Evolutionary conservation across 2,329 filamentous ascomycete genomes (phyloP).

Genomic region (Dissoconium aciculare): DNA sequence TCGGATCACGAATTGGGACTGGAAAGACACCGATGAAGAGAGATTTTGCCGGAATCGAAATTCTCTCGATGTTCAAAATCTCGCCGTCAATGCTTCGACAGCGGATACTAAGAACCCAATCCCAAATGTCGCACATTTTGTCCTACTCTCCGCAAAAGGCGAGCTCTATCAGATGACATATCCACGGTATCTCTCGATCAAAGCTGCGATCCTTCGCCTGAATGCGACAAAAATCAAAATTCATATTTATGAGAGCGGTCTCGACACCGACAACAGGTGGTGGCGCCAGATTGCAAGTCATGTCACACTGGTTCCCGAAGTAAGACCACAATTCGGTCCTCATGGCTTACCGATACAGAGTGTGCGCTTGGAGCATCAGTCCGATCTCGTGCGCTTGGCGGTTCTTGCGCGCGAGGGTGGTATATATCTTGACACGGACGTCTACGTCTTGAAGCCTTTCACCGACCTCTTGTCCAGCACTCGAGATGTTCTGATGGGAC

Average conservation of each 20-base stretch:
- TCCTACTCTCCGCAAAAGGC: constrained; percentile 6
- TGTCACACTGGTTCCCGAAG: constrained; percentile 3
- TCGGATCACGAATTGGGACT: too few species aligned
- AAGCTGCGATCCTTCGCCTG: constrained; percentile 7
- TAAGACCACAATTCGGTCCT: constrained; percentile 1
- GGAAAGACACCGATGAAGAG: too few species aligned
- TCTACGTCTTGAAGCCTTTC: constrained; percentile 8
- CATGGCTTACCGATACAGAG: constrained; percentile 1
- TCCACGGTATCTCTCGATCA: constrained; percentile 7
- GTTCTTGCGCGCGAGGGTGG: constrained; percentile 8
- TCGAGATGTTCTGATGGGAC: constrained; percentile 8
- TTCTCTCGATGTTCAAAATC: too few species aligned
- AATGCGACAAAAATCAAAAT: constrained; percentile 6
- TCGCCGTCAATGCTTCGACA: too few species aligned
- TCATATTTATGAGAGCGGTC: too few species aligned
- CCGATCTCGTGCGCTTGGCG: constrained; percentile 7
- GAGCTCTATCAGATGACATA: constrained; percentile 6
- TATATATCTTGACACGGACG: constrained; percentile 10
- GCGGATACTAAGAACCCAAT: too few species aligned
- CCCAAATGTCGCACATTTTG: constrained; percentile 7
- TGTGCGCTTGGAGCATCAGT: constrained; percentile 6
- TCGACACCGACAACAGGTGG: constrained; percentile 5
- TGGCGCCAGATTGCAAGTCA: constrained; percentile 4
- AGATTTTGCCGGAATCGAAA: too few species aligned
- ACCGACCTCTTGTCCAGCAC: constrained; percentile 3